These are phyloP conservation scores for Aspergillus steynii DNA, from an alignment of 495 filamentous ascomycete genomes.

Conservation along the genomic window DNA sequence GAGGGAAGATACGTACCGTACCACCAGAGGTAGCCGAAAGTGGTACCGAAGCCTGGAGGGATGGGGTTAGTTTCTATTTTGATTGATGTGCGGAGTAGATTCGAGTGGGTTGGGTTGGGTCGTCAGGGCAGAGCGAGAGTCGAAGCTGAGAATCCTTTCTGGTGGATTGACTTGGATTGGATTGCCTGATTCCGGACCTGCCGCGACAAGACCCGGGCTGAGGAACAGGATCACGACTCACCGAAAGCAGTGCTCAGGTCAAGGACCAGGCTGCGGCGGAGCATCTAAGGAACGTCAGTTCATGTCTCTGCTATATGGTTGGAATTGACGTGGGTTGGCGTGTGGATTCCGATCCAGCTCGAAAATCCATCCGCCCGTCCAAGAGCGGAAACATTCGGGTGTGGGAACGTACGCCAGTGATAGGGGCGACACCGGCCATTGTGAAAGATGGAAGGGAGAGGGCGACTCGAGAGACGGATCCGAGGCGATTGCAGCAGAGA, in stretches of 20 bases:
- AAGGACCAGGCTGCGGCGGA: slow-evolving; percentile 70
- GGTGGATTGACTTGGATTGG: neutral
- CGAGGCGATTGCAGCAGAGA: slow-evolving; percentile 17
- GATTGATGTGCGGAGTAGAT: neutral
- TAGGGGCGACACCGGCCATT: slow-evolving; percentile 50
- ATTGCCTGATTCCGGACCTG: too few relatives aligned
- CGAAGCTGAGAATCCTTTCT: neutral
- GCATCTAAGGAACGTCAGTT: slow-evolving; percentile 54
- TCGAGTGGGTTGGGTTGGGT: neutral
- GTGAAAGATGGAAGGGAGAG: slow-evolving; percentile 28
- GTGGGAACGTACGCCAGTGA: slow-evolving; percentile 50
- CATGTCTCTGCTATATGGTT: neutral
- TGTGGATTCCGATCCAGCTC: neutral
- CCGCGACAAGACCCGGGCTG: too few relatives aligned
- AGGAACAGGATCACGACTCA: slow-evolving; percentile 39
- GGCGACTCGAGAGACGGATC: slow-evolving; percentile 15
- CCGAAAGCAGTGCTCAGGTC: slow-evolving; percentile 77
- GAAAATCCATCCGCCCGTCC: neutral
- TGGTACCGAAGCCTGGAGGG: slow-evolving; percentile 61
- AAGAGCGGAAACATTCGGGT: slow-evolving; percentile 13
- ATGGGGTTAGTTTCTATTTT: slow-evolving; percentile 8
- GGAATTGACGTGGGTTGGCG: neutral
- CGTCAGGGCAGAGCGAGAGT: neutral
- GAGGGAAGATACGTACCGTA: slow-evolving; percentile 61
- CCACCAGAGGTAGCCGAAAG: slow-evolving; percentile 77